Percentiles rank a stretch among this genome's conserved stretches.
Evolutionary conservation across 1,139 yeast species (phyloP).

Genomic region (Meyerozyma sp.): DNA sequence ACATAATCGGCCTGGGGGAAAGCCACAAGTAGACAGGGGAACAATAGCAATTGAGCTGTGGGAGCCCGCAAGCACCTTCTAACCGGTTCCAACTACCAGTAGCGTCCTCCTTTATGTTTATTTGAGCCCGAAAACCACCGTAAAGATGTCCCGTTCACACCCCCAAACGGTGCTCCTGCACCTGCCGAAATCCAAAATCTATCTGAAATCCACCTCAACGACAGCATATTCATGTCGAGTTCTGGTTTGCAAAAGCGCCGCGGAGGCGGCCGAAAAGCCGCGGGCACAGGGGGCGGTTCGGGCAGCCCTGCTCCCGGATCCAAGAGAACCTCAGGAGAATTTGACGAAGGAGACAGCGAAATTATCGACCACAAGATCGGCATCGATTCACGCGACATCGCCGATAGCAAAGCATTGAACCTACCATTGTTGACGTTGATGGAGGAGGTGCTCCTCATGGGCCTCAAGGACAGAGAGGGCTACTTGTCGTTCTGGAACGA

Average conservation of each 20-base stretch:
- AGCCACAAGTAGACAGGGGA: no score
- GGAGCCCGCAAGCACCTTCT: no score
- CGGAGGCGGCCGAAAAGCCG: conserved; percentile 23
- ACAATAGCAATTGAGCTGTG: no score
- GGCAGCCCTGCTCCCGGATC: conserved; percentile 7
- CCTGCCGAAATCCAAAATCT: conserved; percentile 4
- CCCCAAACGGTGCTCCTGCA: not conserved
- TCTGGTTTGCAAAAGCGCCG: conserved; percentile 47
- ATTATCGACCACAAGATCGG: conserved; percentile 60
- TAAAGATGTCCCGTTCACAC: not conserved
- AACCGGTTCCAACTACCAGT: no score
- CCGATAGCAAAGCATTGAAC: conserved; percentile 39
- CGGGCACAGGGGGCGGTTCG: conserved; percentile 11
- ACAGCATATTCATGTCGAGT: conserved; percentile 17
- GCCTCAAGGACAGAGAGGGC: conserved; percentile 93
- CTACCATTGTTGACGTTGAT: conserved; percentile 78
- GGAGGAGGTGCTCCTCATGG: conserved; percentile 94
- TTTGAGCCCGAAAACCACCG: no score
- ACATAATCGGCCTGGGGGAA: no score
- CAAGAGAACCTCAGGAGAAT: conserved; percentile 13
- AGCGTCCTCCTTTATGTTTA: no score
- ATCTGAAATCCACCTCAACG: not conserved
- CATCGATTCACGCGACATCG: conserved; percentile 71
- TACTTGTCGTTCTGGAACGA: conserved; percentile 97
- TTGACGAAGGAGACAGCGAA: conserved; percentile 14